A percentile compares a stretch with the other conserved stretches of the same genome.
Conservation (phyloP, 1,139 yeast genomes). For the Spencermartinsiella ligniputridi region DNA sequence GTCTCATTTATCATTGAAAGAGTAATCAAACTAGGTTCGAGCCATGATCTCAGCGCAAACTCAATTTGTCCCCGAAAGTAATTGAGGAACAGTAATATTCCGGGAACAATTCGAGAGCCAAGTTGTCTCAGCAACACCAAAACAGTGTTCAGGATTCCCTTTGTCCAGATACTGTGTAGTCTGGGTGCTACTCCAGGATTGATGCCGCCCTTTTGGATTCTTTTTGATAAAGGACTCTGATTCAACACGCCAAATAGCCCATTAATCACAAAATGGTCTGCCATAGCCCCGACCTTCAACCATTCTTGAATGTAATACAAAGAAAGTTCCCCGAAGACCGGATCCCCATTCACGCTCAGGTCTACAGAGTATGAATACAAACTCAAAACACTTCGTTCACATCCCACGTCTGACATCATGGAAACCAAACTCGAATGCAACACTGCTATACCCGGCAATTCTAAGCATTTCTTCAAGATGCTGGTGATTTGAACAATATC, state of each 20-base stretch:
- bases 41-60: constrained; percentile 66
- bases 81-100: constrained; percentile 58
- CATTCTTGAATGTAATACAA: constrained; percentile 67
- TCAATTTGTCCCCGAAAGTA: constrained; percentile 62
- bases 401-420: constrained; percentile 53
- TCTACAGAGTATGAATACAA: constrained; percentile 66
- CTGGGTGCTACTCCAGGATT: constrained; percentile 47
- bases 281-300: constrained; percentile 56
- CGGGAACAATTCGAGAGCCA: constrained; percentile 62
- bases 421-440: constrained; percentile 51
- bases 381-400: constrained; percentile 58
- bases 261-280: constrained; percentile 57
- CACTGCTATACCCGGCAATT: constrained; percentile 46
- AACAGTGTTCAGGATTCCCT: constrained; percentile 70
- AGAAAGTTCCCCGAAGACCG: constrained; percentile 67
- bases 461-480: constrained; percentile 54
- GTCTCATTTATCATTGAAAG: constrained; percentile 72
- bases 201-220: constrained; percentile 63
- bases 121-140: constrained; percentile 57
- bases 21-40: constrained; percentile 58
- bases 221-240: constrained; percentile 68
- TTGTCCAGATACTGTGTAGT: constrained; percentile 73
- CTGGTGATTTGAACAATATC: constrained; percentile 64
- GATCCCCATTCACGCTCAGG: constrained; percentile 57
- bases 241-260: constrained; percentile 69